Conservation (phyloP, 169 alveolate species). For the Eimeria acervulina region DNA sequence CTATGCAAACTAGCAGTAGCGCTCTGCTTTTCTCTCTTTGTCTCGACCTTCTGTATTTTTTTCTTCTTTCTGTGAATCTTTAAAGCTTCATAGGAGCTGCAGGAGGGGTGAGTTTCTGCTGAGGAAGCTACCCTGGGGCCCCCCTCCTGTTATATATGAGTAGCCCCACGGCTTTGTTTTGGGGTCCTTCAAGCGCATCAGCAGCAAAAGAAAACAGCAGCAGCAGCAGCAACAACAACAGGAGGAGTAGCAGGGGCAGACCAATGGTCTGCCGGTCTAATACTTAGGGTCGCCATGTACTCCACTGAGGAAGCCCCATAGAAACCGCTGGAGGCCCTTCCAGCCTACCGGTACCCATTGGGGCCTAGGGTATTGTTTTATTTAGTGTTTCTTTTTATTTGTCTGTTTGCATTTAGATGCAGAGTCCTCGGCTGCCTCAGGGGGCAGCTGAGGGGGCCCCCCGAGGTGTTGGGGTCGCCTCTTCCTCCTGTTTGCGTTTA, state of each 20-base stretch:
- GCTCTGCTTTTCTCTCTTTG: background rate
- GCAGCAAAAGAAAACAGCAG: background rate
- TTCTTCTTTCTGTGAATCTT: background rate
- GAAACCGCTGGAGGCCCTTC: background rate
- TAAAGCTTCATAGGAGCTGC: background rate
- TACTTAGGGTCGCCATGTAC: background rate
- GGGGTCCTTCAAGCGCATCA: background rate
- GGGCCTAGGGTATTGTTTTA: background rate
- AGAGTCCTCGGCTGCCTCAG: background rate
- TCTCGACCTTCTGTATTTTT: background rate
- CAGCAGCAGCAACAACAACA: slow-evolving; percentile 8
- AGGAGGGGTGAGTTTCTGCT: background rate
- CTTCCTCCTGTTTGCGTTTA: slow-evolving; percentile 40
- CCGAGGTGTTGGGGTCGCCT: slow-evolving; percentile 15
- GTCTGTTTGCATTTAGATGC: background rate
- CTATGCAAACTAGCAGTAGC: background rate
- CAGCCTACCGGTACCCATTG: background rate
- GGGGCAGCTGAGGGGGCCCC: slow-evolving; percentile 39
- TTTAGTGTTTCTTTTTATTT: background rate
- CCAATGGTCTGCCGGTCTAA: background rate
- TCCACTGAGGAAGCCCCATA: background rate
- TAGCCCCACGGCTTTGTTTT: background rate
- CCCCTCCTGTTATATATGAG: background rate
- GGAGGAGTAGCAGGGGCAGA: background rate
- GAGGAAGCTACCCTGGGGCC: background rate